phyloP scores from a whole-genome alignment of 345 rosid species.

The Durio zibethinus region DNA sequence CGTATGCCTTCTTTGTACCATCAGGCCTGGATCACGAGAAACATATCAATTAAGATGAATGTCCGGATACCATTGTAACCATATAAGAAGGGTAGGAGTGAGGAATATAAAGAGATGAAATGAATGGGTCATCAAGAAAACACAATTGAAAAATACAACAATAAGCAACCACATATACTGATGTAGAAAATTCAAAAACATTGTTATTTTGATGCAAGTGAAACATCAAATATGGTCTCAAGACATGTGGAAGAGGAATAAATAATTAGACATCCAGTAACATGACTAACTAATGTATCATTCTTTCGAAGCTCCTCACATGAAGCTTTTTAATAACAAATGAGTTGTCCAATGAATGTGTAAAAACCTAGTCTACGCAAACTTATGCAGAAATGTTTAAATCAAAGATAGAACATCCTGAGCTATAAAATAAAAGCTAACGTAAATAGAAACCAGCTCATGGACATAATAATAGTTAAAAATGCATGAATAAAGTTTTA shows the following conservation, averaged over 20 bases:
- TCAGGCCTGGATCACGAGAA: constrained; percentile 59
- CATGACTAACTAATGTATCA: background rate
- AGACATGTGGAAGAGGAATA: background rate
- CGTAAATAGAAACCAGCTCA: background rate
- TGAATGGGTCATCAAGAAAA: background rate
- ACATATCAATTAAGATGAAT: background rate
- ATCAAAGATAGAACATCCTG: background rate
- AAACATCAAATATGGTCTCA: background rate
- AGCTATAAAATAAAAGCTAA: background rate
- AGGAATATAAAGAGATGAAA: too few relatives aligned
- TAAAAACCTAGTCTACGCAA: background rate
- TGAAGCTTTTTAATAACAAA: background rate
- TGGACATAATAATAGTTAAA: background rate
- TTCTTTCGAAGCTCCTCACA: background rate
- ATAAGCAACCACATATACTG: background rate
- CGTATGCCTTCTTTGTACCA: constrained; percentile 92
- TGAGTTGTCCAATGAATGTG: background rate
- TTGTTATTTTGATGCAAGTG: background rate
- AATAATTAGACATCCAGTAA: background rate
- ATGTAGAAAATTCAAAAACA: background rate
- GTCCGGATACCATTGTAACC: background rate
- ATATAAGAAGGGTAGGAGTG: background rate
- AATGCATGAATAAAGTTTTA: constrained; percentile 17
- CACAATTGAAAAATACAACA: background rate
- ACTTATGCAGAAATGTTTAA: background rate